phyloP scores from a whole-genome alignment of 140 eudicot genomes.

The Cichorium intybus region DNA sequence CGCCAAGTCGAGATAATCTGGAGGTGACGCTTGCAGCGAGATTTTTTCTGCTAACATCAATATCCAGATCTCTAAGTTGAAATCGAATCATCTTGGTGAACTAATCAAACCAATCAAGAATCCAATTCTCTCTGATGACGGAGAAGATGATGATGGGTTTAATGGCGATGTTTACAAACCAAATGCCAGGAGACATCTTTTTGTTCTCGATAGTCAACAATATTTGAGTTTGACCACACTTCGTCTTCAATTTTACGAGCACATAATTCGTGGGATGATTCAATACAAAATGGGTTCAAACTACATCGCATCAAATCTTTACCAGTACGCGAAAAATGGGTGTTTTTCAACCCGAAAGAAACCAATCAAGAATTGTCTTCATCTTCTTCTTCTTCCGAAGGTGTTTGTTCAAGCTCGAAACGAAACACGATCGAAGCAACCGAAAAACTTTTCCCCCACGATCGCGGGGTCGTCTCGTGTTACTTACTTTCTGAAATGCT shows the following conservation, averaged over 20 bases:
- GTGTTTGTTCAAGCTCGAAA: constrained; percentile 32
- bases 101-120: constrained; percentile 50
- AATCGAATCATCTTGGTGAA: constrained; percentile 58
- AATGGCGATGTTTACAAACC: constrained; percentile 32
- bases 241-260: too few relatives aligned
- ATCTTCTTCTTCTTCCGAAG: too few relatives aligned
- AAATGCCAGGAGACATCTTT: constrained; percentile 49
- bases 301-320: too few relatives aligned
- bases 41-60: too few relatives aligned
- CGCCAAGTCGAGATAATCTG: too few relatives aligned
- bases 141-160: too few relatives aligned
- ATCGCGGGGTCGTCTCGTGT: constrained; percentile 44
- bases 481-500: constrained; percentile 58
- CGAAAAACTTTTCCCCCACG: too few relatives aligned
- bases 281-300: too few relatives aligned
- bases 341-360: constrained; percentile 23
- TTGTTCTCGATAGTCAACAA: constrained; percentile 39
- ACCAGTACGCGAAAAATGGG: constrained; percentile 60
- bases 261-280: too few relatives aligned
- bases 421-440: too few relatives aligned
- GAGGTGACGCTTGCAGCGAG: too few relatives aligned
- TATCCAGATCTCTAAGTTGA: too few relatives aligned
- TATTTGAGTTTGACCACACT: constrained; percentile 50
- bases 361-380: constrained; percentile 29
- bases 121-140: constrained; percentile 22